Evolutionary conservation across 2,329 filamentous ascomycete genomes (phyloP).

Genomic region (Didymella lethalis): DNA sequence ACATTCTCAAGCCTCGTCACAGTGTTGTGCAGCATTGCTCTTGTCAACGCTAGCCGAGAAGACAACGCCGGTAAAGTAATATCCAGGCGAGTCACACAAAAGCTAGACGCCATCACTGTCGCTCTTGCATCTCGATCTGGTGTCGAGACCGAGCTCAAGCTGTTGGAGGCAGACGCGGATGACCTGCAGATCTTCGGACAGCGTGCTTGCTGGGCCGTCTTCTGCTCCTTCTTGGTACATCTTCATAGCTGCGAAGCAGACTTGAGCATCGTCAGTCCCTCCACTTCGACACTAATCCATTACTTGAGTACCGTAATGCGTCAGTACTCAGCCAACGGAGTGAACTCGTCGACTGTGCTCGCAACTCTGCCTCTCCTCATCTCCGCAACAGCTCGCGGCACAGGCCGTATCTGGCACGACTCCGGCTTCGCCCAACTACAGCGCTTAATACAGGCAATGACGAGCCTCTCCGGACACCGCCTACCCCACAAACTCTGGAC

Average conservation of each 20-base stretch:
- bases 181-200: slow-evolving; percentile 42
- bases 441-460: slow-evolving; percentile 39
- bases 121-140: slow-evolving; percentile 36
- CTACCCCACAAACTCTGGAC: slow-evolving; percentile 47
- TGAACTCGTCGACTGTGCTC: slow-evolving; percentile 33
- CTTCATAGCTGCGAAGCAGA: slow-evolving; percentile 29
- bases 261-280: slow-evolving; percentile 14
- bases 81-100: slow-evolving; percentile 31
- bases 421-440: slow-evolving; percentile 48
- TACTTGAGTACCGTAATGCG: slow-evolving; percentile 32
- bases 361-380: slow-evolving; percentile 41
- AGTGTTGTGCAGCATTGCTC: slow-evolving; percentile 44
- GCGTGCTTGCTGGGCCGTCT: slow-evolving; percentile 39
- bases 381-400: slow-evolving; percentile 45
- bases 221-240: slow-evolving; percentile 37
- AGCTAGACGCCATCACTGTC: slow-evolving; percentile 36
- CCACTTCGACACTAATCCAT: slow-evolving; percentile 21
- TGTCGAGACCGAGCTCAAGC: slow-evolving; percentile 33
- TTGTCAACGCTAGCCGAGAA: slow-evolving; percentile 35
- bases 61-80: slow-evolving; percentile 26
- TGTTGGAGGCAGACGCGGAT: slow-evolving; percentile 34
- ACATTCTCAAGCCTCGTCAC: slow-evolving; percentile 48
- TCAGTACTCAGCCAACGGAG: slow-evolving; percentile 35
- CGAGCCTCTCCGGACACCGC: slow-evolving; percentile 31
- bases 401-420: slow-evolving; percentile 46